Percentiles rank a stretch among this genome's conserved stretches.
Conservation (phyloP, 2,329 filamentous ascomycete genomes). For the Neobulgaria alba region DNA sequence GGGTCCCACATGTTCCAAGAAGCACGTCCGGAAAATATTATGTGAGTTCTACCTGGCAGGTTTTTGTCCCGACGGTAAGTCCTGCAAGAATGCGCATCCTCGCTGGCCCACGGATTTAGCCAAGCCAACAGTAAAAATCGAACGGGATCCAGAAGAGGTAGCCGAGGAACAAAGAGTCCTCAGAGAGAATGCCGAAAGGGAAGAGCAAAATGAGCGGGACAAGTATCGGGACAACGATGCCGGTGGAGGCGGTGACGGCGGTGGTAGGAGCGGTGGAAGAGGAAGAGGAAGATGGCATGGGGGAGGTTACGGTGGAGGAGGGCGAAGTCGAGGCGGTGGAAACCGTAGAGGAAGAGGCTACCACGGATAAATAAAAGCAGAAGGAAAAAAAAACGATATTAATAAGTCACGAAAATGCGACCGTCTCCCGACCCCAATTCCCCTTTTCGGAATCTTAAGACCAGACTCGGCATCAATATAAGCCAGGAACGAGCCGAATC, state of each 20-base stretch:
- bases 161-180: slow-evolving; percentile 52
- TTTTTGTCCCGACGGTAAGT: slow-evolving; percentile 80
- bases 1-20: slow-evolving; percentile 78
- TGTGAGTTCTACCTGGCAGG: slow-evolving; percentile 85
- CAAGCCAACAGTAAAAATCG: slow-evolving; percentile 63
- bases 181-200: slow-evolving; percentile 43
- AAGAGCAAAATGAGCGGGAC: slow-evolving; percentile 36
- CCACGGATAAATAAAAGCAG: too few relatives aligned
- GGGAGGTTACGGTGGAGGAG: slow-evolving; percentile 1
- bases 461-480: too few relatives aligned
- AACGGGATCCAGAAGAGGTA: slow-evolving; percentile 43
- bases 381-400: too few relatives aligned
- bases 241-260: slow-evolving; percentile 28
- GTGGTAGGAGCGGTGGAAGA: slow-evolving; percentile 18
- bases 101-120: slow-evolving; percentile 66
- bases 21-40: slow-evolving; percentile 73
- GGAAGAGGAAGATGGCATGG: slow-evolving; percentile 23
- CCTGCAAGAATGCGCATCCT: slow-evolving; percentile 74
- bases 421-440: too few relatives aligned
- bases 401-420: too few relatives aligned
- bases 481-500: too few relatives aligned
- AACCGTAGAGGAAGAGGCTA: slow-evolving; percentile 4
- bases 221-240: slow-evolving; percentile 21
- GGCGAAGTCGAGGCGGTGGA: slow-evolving; percentile 1
- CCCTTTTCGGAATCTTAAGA: too few relatives aligned